Evolutionary conservation across 768 basidiomycete species (phyloP).

Genomic region (Pleurotus salmoneostramineus): DNA sequence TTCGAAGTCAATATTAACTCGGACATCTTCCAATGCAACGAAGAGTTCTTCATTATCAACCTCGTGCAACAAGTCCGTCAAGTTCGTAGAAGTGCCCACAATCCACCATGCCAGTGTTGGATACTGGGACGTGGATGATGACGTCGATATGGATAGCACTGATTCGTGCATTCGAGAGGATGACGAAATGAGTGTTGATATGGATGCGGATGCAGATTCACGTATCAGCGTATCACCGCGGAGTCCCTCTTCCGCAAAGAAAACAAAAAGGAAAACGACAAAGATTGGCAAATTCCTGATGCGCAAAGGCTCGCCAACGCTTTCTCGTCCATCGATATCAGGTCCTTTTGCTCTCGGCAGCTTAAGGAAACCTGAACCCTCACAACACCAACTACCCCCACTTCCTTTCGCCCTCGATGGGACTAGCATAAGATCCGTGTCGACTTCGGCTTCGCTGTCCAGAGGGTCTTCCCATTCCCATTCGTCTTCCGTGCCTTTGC

Average conservation of each 20-base stretch:
- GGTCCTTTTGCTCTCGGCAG: slow-evolving; percentile 41
- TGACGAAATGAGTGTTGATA: slow-evolving; percentile 4
- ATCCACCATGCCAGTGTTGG: slow-evolving; percentile 43
- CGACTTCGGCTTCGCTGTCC: neutral
- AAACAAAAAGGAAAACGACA: neutral
- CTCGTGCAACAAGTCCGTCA: slow-evolving; percentile 51
- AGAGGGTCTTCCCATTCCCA: neutral
- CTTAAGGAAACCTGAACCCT: slow-evolving; percentile 1
- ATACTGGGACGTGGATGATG: slow-evolving; percentile 23
- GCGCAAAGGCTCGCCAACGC: slow-evolving; percentile 23
- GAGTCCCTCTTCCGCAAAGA: neutral
- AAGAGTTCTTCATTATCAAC: slow-evolving; percentile 20
- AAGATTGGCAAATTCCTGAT: slow-evolving; percentile 22
- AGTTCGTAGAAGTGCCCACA: slow-evolving; percentile 65
- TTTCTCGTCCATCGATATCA: slow-evolving; percentile 34
- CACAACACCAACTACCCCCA: neutral
- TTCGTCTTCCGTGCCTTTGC: slow-evolving; percentile 19
- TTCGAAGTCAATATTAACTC: slow-evolving; percentile 45
- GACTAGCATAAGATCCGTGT: slow-evolving; percentile 3
- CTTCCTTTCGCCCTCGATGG: neutral
- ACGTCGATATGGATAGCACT: slow-evolving; percentile 1
- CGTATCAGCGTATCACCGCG: too few relatives aligned
- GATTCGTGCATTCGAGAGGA: slow-evolving; percentile 12
- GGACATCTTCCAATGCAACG: slow-evolving; percentile 33
- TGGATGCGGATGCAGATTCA: slow-evolving; percentile 2